phyloP scores from a whole-genome alignment of 164 flowering plant species.

The Stephania cephalantha region DNA sequence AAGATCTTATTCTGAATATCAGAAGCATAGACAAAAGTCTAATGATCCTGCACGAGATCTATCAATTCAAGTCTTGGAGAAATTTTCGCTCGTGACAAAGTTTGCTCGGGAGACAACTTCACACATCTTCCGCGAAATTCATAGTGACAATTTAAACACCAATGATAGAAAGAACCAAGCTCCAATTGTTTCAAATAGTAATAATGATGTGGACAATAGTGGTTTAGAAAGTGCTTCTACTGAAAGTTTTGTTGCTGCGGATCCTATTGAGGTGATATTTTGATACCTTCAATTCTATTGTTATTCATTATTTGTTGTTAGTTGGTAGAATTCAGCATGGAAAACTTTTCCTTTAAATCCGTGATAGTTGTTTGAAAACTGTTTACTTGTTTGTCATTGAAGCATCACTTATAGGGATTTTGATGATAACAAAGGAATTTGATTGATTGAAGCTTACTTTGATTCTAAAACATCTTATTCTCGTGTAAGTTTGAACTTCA shows the following conservation, averaged over 20 bases:
- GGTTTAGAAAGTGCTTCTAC: slow-evolving; percentile 24
- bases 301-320: background rate
- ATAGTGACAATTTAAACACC: slow-evolving; percentile 38
- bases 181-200: slow-evolving; percentile 26
- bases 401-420: background rate
- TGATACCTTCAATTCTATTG: background rate
- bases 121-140: slow-evolving; percentile 75
- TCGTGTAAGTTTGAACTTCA: background rate
- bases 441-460: background rate
- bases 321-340: background rate
- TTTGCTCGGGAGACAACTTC: slow-evolving; percentile 99
- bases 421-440: background rate
- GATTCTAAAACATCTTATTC: background rate
- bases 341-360: background rate
- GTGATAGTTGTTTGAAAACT: background rate
- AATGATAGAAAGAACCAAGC: slow-evolving; percentile 41
- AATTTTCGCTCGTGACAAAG: slow-evolving; percentile 93
- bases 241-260: slow-evolving; percentile 44
- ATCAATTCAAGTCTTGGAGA: slow-evolving; percentile 88
- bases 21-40: slow-evolving; percentile 47
- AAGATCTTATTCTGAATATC: slow-evolving; percentile 28
- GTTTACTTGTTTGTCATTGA: background rate
- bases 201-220: slow-evolving; percentile 23
- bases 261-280: slow-evolving; percentile 67
- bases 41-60: slow-evolving; percentile 93